These are phyloP conservation scores for Chrysoporthe austroafricana DNA, from an alignment of 2,329 filamentous ascomycete genomes.

Conservation along the genomic window DNA sequence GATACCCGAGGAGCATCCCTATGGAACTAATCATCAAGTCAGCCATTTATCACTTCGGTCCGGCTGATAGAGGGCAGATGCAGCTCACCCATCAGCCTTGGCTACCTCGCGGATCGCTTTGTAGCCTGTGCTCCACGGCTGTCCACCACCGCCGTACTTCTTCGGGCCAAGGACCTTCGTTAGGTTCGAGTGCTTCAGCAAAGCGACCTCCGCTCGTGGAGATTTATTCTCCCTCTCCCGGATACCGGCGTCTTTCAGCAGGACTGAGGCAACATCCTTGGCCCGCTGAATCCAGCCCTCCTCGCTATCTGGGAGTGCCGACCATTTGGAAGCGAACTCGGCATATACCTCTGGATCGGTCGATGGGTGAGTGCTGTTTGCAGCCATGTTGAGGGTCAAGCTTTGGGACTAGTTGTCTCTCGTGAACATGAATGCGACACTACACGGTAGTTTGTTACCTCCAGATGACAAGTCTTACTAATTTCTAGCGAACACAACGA, in stretches of 20 bases:
- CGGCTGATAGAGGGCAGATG: background rate
- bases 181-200: slow-evolving; percentile 47
- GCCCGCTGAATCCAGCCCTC: slow-evolving; percentile 45
- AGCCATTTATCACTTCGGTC: background rate
- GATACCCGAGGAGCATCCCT: slow-evolving; percentile 68
- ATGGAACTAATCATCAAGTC: slow-evolving; percentile 47
- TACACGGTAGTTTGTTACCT: background rate
- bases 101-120: slow-evolving; percentile 65
- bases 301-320: slow-evolving; percentile 37
- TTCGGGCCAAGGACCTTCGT: slow-evolving; percentile 44
- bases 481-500: background rate
- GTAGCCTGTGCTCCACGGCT: slow-evolving; percentile 56
- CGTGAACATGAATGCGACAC: background rate
- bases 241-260: slow-evolving; percentile 39
- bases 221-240: slow-evolving; percentile 46
- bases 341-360: slow-evolving; percentile 45
- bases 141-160: slow-evolving; percentile 48
- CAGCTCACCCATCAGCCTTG: slow-evolving; percentile 60
- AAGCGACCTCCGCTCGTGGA: slow-evolving; percentile 43
- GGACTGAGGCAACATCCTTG: slow-evolving; percentile 42
- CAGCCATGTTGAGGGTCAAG: slow-evolving; percentile 6
- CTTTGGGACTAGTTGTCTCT: background rate
- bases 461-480: background rate
- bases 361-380: slow-evolving; percentile 1
- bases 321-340: slow-evolving; percentile 43